A percentile compares a stretch with the other conserved stretches of the same genome.
These are phyloP conservation scores for Sanghuangporus weigelae DNA, from an alignment of 1,284 basidiomycete species.

Conservation along the genomic window DNA sequence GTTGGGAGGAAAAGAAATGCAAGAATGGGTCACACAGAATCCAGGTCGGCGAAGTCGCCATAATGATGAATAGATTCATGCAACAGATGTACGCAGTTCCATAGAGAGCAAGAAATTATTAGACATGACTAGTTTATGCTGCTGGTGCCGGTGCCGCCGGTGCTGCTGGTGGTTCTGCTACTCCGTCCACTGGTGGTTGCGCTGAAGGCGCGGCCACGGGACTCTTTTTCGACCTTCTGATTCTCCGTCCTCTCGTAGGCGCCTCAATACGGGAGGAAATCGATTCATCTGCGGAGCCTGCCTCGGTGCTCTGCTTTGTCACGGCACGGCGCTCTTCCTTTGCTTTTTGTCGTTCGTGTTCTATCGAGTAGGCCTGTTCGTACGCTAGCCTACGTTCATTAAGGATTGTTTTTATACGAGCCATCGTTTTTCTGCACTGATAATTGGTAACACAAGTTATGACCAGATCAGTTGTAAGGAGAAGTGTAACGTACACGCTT, in stretches of 20 bases:
- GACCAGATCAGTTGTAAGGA: conserved; percentile 5
- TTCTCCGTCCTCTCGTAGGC: neutral
- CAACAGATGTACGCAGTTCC: neutral
- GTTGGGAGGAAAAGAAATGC: conserved; percentile 58
- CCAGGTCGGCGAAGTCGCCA: conserved; percentile 6
- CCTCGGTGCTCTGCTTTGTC: neutral
- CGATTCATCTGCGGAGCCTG: neutral
- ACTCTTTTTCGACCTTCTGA: neutral
- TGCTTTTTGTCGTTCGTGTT: conserved; percentile 25
- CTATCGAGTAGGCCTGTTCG: conserved; percentile 52
- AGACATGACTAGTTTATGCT: neutral
- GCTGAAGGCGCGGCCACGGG: neutral
- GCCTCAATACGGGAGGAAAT: neutral
- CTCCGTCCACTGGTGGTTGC: too few relatives aligned
- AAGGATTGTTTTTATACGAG: conserved; percentile 89
- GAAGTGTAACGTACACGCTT: conserved; percentile 7
- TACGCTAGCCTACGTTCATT: conserved; percentile 89
- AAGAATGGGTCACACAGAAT: conserved; percentile 44
- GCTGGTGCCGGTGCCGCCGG: neutral
- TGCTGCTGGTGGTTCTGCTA: too few relatives aligned
- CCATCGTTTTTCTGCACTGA: conserved; percentile 95
- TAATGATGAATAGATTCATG: neutral
- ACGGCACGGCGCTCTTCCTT: neutral
- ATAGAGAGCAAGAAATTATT: neutral
- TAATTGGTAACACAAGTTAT: neutral